Conservation (phyloP, 176 grass and related monocot species). For the Secale cereale region DNA sequence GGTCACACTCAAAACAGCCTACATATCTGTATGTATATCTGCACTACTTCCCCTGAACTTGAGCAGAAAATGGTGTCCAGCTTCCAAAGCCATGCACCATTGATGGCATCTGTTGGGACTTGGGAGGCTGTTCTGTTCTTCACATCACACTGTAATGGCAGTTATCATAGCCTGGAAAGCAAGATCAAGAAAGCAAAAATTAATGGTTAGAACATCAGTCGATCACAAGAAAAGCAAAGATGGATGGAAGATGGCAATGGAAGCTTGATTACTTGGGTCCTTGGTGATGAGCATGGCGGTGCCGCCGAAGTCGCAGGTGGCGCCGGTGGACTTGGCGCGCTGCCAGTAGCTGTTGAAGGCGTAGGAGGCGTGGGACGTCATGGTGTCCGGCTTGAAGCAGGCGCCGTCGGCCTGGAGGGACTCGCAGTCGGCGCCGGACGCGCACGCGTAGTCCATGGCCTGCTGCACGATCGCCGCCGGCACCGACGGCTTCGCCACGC, state of each 20-base stretch:
- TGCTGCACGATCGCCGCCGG: slow-evolving; percentile 62
- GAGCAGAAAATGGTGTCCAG: not conserved
- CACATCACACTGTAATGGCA: slow-evolving; percentile 79
- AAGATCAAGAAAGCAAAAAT: not conserved
- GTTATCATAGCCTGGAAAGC: slow-evolving; percentile 46
- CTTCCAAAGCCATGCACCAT: not conserved
- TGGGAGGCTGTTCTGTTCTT: not conserved
- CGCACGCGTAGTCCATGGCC: slow-evolving; percentile 92
- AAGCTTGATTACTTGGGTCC: slow-evolving; percentile 79
- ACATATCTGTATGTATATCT: not conserved
- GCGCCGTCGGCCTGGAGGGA: slow-evolving; percentile 47
- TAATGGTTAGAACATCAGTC: not conserved
- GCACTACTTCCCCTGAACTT: slow-evolving; percentile 3
- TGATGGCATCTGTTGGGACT: not conserved
- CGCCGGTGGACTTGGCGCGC: slow-evolving; percentile 65
- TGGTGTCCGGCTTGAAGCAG: slow-evolving; percentile 70
- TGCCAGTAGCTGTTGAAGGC: slow-evolving; percentile 97
- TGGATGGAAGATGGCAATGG: not conserved
- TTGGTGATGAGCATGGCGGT: slow-evolving; percentile 88
- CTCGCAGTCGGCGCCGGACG: slow-evolving; percentile 65
- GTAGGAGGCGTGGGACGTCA: slow-evolving; percentile 74
- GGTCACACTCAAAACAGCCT: not conserved
- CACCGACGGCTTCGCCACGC: slow-evolving; percentile 87
- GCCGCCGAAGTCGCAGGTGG: slow-evolving; percentile 83
- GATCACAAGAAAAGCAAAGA: not conserved